phyloP scores from a whole-genome alignment of 108 stramenopile genomes.

The Chaetoceros tenuissimus region DNA sequence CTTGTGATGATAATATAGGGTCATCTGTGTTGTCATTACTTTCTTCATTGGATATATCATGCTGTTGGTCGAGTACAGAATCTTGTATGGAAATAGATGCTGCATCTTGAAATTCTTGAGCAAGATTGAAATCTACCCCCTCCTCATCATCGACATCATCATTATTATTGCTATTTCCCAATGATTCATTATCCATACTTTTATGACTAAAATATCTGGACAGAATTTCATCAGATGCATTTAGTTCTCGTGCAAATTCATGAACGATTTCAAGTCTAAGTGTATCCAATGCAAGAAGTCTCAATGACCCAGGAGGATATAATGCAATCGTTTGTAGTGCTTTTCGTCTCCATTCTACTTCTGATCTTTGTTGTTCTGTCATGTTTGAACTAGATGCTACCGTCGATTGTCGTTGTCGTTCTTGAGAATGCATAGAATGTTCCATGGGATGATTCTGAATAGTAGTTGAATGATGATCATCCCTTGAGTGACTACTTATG shows the following conservation, averaged over 20 bases:
- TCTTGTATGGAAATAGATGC: not conserved
- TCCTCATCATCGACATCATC: slow-evolving; percentile 1
- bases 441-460: not conserved
- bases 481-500: not conserved
- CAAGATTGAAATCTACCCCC: slow-evolving; percentile 15
- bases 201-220: slow-evolving; percentile 6
- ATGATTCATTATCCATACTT: not conserved
- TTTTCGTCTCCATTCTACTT: slow-evolving; percentile 39
- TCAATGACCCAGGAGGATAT: slow-evolving; percentile 65
- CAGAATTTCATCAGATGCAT: slow-evolving; percentile 34
- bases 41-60: slow-evolving; percentile 3
- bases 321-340: slow-evolving; percentile 52
- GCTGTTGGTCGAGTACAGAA: slow-evolving; percentile 7
- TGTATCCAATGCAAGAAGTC: slow-evolving; percentile 58
- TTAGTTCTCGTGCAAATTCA: slow-evolving; percentile 29
- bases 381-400: not conserved
- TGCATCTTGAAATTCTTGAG: slow-evolving; percentile 14
- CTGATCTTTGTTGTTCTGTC: slow-evolving; percentile 2
- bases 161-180: not conserved
- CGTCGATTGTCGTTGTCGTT: not conserved
- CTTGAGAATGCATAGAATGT: not conserved
- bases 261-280: slow-evolving; percentile 57
- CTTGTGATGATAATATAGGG: not conserved
- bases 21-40: not conserved
- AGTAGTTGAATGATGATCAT: not conserved